phyloP scores from a whole-genome alignment of 1,284 basidiomycete species.

The Boletus subluridellus region DNA sequence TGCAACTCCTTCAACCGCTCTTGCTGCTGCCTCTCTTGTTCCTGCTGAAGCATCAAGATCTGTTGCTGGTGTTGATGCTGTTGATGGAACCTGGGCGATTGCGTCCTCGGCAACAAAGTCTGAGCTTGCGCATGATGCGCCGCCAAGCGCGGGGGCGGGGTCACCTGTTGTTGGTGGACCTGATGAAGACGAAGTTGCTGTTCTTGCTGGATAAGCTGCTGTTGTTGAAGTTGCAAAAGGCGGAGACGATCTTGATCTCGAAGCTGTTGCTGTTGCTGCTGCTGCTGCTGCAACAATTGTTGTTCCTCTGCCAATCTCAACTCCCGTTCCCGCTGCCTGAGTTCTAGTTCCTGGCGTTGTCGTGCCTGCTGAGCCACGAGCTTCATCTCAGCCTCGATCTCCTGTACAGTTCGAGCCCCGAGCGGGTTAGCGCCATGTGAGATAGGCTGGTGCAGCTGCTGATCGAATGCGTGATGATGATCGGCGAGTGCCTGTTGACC shows the following conservation, averaged over 20 bases:
- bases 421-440: conserved; percentile 37
- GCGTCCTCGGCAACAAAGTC: conserved; percentile 59
- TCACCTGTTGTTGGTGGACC: conserved; percentile 46
- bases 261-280: conserved; percentile 28
- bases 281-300: conserved; percentile 40
- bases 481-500: conserved; percentile 21
- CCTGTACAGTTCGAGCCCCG: conserved; percentile 78
- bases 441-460: conserved; percentile 30
- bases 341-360: conserved; percentile 36
- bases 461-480: conserved; percentile 33
- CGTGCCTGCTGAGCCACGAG: conserved; percentile 48
- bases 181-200: conserved; percentile 40
- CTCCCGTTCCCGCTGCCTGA: conserved; percentile 36
- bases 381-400: conserved; percentile 92
- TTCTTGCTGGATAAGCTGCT: conserved; percentile 35
- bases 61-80: conserved; percentile 66
- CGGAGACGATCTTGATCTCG: conserved; percentile 42
- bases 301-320: conserved; percentile 40
- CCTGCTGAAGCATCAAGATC: conserved; percentile 56
- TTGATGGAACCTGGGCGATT: conserved; percentile 68
- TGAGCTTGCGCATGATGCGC: conserved; percentile 34
- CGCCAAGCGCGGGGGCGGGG: conserved; percentile 62
- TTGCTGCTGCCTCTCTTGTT: conserved; percentile 52
- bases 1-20: conserved; percentile 48
- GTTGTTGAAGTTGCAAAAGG: conserved; percentile 40